Conservation (phyloP, 2,329 filamentous ascomycete genomes). For the Beauveria brongniartii region DNA sequence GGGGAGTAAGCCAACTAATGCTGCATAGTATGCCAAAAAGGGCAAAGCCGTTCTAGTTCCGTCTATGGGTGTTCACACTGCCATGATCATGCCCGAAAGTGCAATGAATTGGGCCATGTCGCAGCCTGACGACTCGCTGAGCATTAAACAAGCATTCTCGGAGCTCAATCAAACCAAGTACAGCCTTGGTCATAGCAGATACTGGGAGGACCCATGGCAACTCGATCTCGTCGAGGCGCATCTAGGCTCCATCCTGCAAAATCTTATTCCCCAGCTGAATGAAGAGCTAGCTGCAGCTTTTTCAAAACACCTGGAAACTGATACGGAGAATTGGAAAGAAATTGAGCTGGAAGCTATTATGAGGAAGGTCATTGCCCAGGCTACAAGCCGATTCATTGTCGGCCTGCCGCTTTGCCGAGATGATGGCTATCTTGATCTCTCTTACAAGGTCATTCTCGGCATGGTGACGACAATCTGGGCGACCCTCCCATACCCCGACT, state of each 20-base stretch:
- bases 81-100: constrained; percentile 27
- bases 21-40: constrained; percentile 31
- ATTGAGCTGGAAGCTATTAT: not conserved
- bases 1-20: not conserved
- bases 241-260: constrained; percentile 27
- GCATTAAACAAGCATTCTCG: constrained; percentile 26
- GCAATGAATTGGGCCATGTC: constrained; percentile 31
- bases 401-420: constrained; percentile 22
- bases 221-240: constrained; percentile 28
- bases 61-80: constrained; percentile 26
- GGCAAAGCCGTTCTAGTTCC: constrained; percentile 33
- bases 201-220: constrained; percentile 28
- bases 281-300: constrained; percentile 18
- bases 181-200: constrained; percentile 27
- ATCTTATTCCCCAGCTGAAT: constrained; percentile 25
- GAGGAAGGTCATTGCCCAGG: not conserved
- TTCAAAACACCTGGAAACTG: not conserved
- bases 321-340: not conserved
- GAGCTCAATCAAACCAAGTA: constrained; percentile 30
- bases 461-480: constrained; percentile 24
- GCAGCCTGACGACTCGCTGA: constrained; percentile 31
- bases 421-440: not conserved
- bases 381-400: constrained; percentile 23
- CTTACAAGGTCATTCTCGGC: constrained; percentile 22
- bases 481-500: constrained; percentile 20